Evolutionary conservation across 768 basidiomycete genomes (phyloP).

Genomic region (Lentinula lateritia): DNA sequence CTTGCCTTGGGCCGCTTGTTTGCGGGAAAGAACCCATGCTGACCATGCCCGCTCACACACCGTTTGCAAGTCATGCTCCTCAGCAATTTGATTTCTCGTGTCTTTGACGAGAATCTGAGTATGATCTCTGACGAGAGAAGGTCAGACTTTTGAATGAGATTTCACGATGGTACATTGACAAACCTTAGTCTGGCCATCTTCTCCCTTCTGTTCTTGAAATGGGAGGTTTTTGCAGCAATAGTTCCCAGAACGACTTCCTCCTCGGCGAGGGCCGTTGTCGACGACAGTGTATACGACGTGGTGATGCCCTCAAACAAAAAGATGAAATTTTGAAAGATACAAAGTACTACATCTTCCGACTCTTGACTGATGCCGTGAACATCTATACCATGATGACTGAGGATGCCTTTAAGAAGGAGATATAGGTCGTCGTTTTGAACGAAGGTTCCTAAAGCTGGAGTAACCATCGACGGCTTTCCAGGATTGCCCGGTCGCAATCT

Average conservation of each 20-base stretch:
- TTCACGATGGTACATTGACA: not conserved
- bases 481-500: not conserved
- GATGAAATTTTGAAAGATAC: conserved; percentile 32
- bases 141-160: not conserved
- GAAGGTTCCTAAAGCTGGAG: not conserved
- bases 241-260: conserved; percentile 65
- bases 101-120: conserved; percentile 46
- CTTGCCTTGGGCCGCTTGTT: conserved; percentile 5
- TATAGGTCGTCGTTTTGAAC: not conserved
- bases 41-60: conserved; percentile 46
- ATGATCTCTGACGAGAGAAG: conserved; percentile 32
- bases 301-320: conserved; percentile 44
- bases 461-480: not conserved
- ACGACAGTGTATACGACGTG: conserved; percentile 39
- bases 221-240: conserved; percentile 57
- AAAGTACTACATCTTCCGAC: not conserved
- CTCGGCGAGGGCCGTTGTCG: conserved; percentile 44
- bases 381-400: conserved; percentile 22
- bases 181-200: conserved; percentile 39
- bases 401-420: conserved; percentile 15
- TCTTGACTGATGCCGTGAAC: not conserved
- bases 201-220: conserved; percentile 48
- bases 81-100: conserved; percentile 39
- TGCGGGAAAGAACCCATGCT: conserved; percentile 43
- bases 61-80: conserved; percentile 36